These are phyloP conservation scores for Pythium dissotocum DNA, from an alignment of 352 stramenopile genomes.

Conservation along the genomic window DNA sequence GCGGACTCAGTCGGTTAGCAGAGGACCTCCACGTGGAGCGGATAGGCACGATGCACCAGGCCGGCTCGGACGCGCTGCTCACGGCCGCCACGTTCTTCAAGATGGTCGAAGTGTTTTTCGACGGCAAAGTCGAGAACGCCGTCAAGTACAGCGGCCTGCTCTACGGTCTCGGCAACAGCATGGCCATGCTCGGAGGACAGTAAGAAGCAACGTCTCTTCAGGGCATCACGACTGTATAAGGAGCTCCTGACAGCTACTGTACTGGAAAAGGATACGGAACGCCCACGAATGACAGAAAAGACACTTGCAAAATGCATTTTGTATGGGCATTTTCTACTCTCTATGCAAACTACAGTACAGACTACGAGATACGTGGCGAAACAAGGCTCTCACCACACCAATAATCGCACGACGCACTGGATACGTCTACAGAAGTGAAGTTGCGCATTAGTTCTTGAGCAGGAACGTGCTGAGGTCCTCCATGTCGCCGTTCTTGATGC, in stretches of 20 bases:
- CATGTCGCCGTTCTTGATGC: conserved; percentile 65
- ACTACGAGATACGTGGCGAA: neutral
- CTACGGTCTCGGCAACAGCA: conserved; percentile 81
- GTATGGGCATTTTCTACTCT: neutral
- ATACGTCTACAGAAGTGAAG: too few relatives aligned
- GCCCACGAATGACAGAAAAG: too few relatives aligned
- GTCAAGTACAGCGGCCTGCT: conserved; percentile 85
- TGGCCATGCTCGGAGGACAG: conserved; percentile 27
- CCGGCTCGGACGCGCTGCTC: conserved; percentile 96
- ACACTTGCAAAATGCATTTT: neutral
- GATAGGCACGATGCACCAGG: conserved; percentile 99
- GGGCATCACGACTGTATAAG: neutral
- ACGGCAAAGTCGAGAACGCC: conserved; percentile 83
- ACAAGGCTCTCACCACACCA: too few relatives aligned
- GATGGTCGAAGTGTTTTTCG: conserved; percentile 89
- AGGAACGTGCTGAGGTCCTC: conserved; percentile 69
- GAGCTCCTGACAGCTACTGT: neutral
- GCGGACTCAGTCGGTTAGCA: conserved; percentile 95
- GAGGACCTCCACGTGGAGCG: conserved; percentile 96
- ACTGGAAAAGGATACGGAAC: neutral
- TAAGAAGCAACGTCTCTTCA: neutral
- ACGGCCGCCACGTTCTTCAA: conserved; percentile 94
- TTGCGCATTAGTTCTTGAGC: conserved; percentile 56
- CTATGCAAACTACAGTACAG: conserved; percentile 1
- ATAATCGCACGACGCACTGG: too few relatives aligned